Evolutionary conservation across 805 yeast species (phyloP).

Genomic region (Candida golubevii): DNA sequence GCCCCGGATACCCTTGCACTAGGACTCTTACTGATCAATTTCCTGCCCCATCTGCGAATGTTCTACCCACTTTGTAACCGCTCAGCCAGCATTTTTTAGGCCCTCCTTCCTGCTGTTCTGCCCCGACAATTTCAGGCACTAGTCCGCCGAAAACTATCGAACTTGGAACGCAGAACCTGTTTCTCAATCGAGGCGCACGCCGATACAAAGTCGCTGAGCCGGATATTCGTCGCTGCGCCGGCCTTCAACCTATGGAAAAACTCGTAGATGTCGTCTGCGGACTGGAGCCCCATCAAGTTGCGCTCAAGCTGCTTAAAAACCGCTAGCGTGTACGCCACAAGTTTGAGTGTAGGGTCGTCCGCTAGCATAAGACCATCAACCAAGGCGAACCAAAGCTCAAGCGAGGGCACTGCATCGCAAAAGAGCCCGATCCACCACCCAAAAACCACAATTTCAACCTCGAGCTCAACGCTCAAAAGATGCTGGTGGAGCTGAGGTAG

Average conservation of each 20-base stretch:
- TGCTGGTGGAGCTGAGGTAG: slow-evolving; percentile 41
- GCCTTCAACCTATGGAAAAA: slow-evolving; percentile 15
- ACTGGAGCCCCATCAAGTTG: slow-evolving; percentile 20
- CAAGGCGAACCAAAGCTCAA: slow-evolving; percentile 48
- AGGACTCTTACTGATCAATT: too few relatives aligned
- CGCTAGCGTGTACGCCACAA: slow-evolving; percentile 32
- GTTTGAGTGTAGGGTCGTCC: slow-evolving; percentile 31
- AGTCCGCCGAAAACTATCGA: too few relatives aligned
- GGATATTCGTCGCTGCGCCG: slow-evolving; percentile 17
- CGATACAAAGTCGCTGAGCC: slow-evolving; percentile 19
- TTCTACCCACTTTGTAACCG: too few relatives aligned
- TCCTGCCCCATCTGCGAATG: too few relatives aligned
- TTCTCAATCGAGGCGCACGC: slow-evolving; percentile 13
- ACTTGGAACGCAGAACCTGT: not conserved
- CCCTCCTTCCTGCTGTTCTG: too few relatives aligned
- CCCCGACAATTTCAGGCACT: too few relatives aligned
- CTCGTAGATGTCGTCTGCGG: slow-evolving; percentile 30
- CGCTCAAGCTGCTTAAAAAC: slow-evolving; percentile 35
- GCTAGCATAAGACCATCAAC: slow-evolving; percentile 44
- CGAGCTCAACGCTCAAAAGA: slow-evolving; percentile 31
- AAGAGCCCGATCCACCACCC: slow-evolving; percentile 57
- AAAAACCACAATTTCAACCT: slow-evolving; percentile 46
- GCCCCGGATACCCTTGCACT: too few relatives aligned
- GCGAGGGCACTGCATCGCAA: slow-evolving; percentile 45
- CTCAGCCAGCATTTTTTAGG: too few relatives aligned